These are phyloP conservation scores for Botrytis squamosa DNA, from an alignment of 2,329 filamentous ascomycete genomes.

Conservation along the genomic window DNA sequence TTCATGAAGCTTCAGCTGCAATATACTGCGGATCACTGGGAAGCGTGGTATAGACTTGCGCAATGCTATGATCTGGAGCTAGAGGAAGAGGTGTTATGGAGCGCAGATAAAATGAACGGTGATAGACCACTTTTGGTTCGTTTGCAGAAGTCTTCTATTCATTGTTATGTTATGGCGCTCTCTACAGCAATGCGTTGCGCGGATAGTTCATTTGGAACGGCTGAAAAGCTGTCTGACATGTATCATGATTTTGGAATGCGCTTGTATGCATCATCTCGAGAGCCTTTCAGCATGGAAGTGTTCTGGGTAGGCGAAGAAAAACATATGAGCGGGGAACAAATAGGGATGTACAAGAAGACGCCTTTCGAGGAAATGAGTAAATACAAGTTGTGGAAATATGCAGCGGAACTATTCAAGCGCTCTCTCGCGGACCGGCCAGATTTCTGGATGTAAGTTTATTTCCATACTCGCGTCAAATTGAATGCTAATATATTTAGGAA, in stretches of 20 bases:
- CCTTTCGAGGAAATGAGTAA: slow-evolving; percentile 57
- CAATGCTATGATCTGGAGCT: slow-evolving; percentile 44
- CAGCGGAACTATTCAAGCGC: slow-evolving; percentile 57
- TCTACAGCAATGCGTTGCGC: slow-evolving; percentile 58
- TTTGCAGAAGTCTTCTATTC: slow-evolving; percentile 41
- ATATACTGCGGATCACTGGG: slow-evolving; percentile 42
- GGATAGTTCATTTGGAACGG: slow-evolving; percentile 53
- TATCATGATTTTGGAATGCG: slow-evolving; percentile 68
- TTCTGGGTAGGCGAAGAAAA: slow-evolving; percentile 62
- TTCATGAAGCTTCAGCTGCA: slow-evolving; percentile 43
- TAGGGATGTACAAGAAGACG: slow-evolving; percentile 55
- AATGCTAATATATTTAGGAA: slow-evolving; percentile 45
- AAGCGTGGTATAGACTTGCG: slow-evolving; percentile 44
- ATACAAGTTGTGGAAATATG: slow-evolving; percentile 65
- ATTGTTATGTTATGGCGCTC: slow-evolving; percentile 62
- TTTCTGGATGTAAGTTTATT: slow-evolving; percentile 57
- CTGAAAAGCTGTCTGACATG: slow-evolving; percentile 60
- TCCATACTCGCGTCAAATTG: not conserved
- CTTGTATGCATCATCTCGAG: slow-evolving; percentile 66
- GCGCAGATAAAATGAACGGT: slow-evolving; percentile 44
- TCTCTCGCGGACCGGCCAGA: slow-evolving; percentile 59
- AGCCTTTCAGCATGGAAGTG: slow-evolving; percentile 66
- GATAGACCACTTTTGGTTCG: slow-evolving; percentile 39
- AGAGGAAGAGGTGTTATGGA: slow-evolving; percentile 44
- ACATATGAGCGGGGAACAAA: slow-evolving; percentile 53